These are phyloP conservation scores for Malus fusca DNA, from an alignment of 306 rosid genomes.

Conservation along the genomic window DNA sequence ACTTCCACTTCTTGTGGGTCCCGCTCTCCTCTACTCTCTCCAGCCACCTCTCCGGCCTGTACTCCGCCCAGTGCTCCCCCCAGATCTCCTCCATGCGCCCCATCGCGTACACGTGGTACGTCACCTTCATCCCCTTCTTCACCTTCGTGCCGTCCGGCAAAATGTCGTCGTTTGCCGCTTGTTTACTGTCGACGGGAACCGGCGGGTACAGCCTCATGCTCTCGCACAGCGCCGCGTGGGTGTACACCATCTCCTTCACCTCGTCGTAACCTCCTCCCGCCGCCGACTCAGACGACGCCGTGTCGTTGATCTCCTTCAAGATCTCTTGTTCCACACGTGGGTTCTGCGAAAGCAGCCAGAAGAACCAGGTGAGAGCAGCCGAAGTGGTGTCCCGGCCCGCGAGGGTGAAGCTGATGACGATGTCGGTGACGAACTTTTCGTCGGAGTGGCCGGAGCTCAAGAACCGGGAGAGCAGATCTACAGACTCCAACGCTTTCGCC, in stretches of 20 bases:
- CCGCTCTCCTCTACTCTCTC: slow-evolving; percentile 7
- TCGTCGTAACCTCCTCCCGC: slow-evolving; percentile 1
- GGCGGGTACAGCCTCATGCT: neutral
- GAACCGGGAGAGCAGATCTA: neutral
- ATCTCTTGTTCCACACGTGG: neutral
- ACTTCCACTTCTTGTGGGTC: slow-evolving; percentile 33
- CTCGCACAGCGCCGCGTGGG: neutral
- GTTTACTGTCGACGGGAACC: neutral
- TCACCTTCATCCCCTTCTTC: neutral
- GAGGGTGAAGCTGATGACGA: neutral
- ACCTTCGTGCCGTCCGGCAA: neutral
- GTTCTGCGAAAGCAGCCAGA: neutral
- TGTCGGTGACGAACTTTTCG: neutral
- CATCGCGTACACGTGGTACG: neutral
- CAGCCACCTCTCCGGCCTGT: slow-evolving; percentile 65
- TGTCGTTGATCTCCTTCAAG: neutral
- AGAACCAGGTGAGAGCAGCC: neutral
- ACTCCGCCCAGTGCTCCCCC: slow-evolving; percentile 60
- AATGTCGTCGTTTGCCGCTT: neutral
- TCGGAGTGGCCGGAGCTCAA: neutral
- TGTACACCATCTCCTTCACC: neutral
- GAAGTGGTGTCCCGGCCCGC: neutral
- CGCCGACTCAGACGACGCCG: neutral
- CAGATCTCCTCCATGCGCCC: slow-evolving; percentile 23
- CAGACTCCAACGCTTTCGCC: neutral